Evolutionary conservation across 129 eudicot genomes (phyloP).

Genomic region (Helianthus tuberosus): DNA sequence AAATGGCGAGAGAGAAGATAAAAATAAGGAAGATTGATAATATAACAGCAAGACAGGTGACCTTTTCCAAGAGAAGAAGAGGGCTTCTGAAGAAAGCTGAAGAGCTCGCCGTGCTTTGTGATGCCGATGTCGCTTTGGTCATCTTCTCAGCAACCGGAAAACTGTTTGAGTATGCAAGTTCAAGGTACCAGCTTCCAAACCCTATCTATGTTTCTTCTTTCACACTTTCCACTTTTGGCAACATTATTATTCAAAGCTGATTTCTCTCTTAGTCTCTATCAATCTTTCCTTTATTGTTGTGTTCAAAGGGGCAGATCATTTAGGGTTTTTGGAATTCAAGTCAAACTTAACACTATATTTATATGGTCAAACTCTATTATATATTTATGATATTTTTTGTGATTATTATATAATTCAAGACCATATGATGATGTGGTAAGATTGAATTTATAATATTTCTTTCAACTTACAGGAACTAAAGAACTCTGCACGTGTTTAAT

Average conservation of each 20-base stretch:
- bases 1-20: slow-evolving; percentile 69
- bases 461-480: too few relatives aligned
- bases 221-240: slow-evolving; percentile 33
- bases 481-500: background rate
- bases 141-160: slow-evolving; percentile 63
- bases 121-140: slow-evolving; percentile 63
- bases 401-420: too few relatives aligned
- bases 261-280: too few relatives aligned
- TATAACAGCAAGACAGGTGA: slow-evolving; percentile 58
- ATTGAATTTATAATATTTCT: too few relatives aligned
- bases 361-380: too few relatives aligned
- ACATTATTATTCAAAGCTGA: background rate
- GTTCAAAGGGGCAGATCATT: slow-evolving; percentile 1
- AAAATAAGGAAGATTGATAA: slow-evolving; percentile 52
- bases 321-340: slow-evolving; percentile 2
- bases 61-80: slow-evolving; percentile 63
- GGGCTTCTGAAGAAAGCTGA: slow-evolving; percentile 66
- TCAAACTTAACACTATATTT: too few relatives aligned
- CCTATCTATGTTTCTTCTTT: slow-evolving; percentile 13
- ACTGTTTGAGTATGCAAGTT: slow-evolving; percentile 55
- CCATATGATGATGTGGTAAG: too few relatives aligned
- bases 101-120: slow-evolving; percentile 62
- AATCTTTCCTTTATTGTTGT: slow-evolving; percentile 11
- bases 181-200: slow-evolving; percentile 32
- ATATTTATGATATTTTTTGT: too few relatives aligned